Evolutionary conservation across 306 rosid genomes (phyloP).

Genomic region (Cucurbita pepo): DNA sequence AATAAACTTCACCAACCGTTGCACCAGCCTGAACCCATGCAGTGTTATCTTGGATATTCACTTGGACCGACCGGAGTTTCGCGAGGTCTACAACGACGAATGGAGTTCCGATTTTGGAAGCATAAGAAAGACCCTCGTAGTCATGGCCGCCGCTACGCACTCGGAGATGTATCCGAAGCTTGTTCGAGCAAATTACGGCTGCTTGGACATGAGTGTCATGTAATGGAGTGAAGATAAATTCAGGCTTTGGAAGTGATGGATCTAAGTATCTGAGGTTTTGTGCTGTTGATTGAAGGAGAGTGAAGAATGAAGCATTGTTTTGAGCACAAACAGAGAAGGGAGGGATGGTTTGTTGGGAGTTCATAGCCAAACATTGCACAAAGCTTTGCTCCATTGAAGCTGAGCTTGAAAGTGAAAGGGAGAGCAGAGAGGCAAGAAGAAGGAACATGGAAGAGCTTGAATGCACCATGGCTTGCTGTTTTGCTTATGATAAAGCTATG

Average conservation of each 20-base stretch:
- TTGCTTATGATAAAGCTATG: neutral
- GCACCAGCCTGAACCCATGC: slow-evolving; percentile 89
- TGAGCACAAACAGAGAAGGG: slow-evolving; percentile 31
- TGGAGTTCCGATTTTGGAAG: slow-evolving; percentile 36
- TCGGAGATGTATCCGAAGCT: slow-evolving; percentile 42
- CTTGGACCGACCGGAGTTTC: slow-evolving; percentile 29
- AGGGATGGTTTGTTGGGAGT: slow-evolving; percentile 17
- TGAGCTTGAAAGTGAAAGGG: slow-evolving; percentile 18
- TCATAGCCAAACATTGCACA: slow-evolving; percentile 24
- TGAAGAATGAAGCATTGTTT: slow-evolving; percentile 19
- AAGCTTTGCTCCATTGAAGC: slow-evolving; percentile 26
- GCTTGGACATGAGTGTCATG: slow-evolving; percentile 45
- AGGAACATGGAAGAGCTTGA: slow-evolving; percentile 4
- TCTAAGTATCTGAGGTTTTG: slow-evolving; percentile 40
- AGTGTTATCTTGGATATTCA: slow-evolving; percentile 22
- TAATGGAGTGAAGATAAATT: slow-evolving; percentile 49
- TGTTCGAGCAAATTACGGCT: slow-evolving; percentile 42
- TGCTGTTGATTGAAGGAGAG: slow-evolving; percentile 49
- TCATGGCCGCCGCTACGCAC: slow-evolving; percentile 77
- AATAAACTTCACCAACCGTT: slow-evolving; percentile 62
- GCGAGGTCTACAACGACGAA: slow-evolving; percentile 44
- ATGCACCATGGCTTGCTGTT: slow-evolving; percentile 8
- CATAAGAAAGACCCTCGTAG: slow-evolving; percentile 69
- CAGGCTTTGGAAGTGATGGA: slow-evolving; percentile 56
- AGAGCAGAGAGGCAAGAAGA: slow-evolving; percentile 14